These are phyloP conservation scores for Bretschneidera sinensis DNA, from an alignment of 345 rosid species.

Conservation along the genomic window DNA sequence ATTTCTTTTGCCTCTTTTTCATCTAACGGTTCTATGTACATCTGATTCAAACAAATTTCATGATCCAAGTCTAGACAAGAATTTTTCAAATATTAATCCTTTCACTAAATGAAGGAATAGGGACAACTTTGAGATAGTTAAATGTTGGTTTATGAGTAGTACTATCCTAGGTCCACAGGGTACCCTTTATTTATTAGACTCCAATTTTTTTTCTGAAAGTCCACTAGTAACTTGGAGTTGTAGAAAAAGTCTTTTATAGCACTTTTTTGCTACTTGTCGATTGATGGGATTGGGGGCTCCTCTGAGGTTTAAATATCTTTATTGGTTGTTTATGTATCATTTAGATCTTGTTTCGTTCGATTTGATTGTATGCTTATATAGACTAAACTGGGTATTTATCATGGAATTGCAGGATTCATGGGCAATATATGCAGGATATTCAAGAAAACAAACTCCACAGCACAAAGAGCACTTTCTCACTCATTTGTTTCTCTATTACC, in stretches of 20 bases:
- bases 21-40: no score
- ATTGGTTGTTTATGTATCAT: not conserved
- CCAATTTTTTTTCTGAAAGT: no score
- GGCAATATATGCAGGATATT: constrained; percentile 95
- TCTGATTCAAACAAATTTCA: no score
- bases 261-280: not conserved
- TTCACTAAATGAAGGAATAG: no score
- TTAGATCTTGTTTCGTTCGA: not conserved
- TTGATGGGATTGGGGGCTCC: no score
- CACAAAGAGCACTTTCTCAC: constrained; percentile 68
- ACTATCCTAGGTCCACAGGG: no score
- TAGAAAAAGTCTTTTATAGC: not conserved
- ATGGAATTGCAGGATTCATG: constrained; percentile 64
- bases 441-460: constrained; percentile 72
- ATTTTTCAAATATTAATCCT: no score
- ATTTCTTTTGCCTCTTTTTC: not conserved
- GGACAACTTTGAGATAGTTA: no score
- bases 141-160: no score
- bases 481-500: constrained; percentile 60
- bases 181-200: no score
- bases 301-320: constrained; percentile 9
- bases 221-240: constrained; percentile 1
- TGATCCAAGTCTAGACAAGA: no score
- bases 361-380: not conserved
- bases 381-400: not conserved